phyloP scores from a whole-genome alignment of 768 basidiomycete species.

The Dentipellis fragilis region DNA sequence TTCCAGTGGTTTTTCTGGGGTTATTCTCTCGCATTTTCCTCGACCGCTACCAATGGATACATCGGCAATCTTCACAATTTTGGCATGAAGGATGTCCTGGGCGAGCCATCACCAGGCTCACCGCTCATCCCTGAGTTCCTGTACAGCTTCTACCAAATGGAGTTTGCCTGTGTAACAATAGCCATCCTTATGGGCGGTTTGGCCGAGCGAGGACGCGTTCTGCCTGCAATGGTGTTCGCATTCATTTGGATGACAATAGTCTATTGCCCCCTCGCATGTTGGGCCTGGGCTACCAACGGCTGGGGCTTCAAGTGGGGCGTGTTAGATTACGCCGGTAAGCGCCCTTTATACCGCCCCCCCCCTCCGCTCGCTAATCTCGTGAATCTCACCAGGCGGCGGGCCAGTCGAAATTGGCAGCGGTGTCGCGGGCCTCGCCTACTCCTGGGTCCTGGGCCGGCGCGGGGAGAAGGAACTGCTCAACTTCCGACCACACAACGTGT shows the following conservation, averaged over 20 bases:
- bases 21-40: slow-evolving; percentile 79
- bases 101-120: slow-evolving; percentile 65
- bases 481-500: slow-evolving; percentile 85
- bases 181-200: slow-evolving; percentile 70
- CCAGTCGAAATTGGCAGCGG: slow-evolving; percentile 87
- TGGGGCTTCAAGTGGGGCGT: slow-evolving; percentile 85
- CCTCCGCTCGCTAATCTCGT: not conserved
- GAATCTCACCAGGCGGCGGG: slow-evolving; percentile 48
- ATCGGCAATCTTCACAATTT: slow-evolving; percentile 78
- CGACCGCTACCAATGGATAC: slow-evolving; percentile 61
- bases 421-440: slow-evolving; percentile 74
- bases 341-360: slow-evolving; percentile 5
- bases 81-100: slow-evolving; percentile 64
- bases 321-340: slow-evolving; percentile 75
- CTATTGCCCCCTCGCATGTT: slow-evolving; percentile 80
- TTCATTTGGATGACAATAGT: slow-evolving; percentile 84
- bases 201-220: slow-evolving; percentile 78
- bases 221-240: slow-evolving; percentile 72
- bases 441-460: slow-evolving; percentile 80
- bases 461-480: slow-evolving; percentile 61
- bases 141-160: slow-evolving; percentile 83
- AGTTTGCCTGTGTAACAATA: slow-evolving; percentile 76
- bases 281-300: slow-evolving; percentile 74
- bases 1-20: slow-evolving; percentile 81
- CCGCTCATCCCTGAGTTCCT: slow-evolving; percentile 74